These are phyloP conservation scores for Tricholoma saponaceum DNA, from an alignment of 768 basidiomycete species.

Conservation along the genomic window DNA sequence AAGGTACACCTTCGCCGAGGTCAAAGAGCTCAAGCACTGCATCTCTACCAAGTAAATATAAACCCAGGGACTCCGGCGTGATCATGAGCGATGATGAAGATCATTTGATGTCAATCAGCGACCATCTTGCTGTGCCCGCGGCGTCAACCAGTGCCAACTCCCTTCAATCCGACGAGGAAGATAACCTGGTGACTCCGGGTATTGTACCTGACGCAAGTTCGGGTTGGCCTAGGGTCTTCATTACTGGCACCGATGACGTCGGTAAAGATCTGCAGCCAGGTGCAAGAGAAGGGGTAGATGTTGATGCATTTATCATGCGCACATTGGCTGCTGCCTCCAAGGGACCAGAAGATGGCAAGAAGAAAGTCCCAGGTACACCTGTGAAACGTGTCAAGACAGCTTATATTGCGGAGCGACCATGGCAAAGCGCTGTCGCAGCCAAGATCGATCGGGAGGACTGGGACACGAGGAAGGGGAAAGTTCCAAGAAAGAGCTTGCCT, in stretches of 20 bases:
- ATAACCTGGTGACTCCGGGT: slow-evolving; percentile 70
- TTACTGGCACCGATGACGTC: slow-evolving; percentile 39
- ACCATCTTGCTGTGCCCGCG: slow-evolving; percentile 36
- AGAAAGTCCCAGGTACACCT: slow-evolving; percentile 75
- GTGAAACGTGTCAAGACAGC: slow-evolving; percentile 71
- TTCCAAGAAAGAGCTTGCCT: slow-evolving; percentile 69
- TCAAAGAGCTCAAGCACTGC: slow-evolving; percentile 29
- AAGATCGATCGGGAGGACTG: slow-evolving; percentile 59
- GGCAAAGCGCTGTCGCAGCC: slow-evolving; percentile 76
- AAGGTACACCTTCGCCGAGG: slow-evolving; percentile 54
- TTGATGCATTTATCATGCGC: slow-evolving; percentile 71
- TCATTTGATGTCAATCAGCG: slow-evolving; percentile 15
- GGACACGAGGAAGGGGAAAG: slow-evolving; percentile 41
- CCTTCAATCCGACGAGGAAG: slow-evolving; percentile 51
- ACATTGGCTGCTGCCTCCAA: slow-evolving; percentile 60
- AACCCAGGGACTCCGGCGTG: slow-evolving; percentile 65
- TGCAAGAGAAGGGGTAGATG: slow-evolving; percentile 32
- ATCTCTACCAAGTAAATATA: slow-evolving; percentile 62
- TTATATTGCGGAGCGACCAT: slow-evolving; percentile 58
- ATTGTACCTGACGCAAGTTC: slow-evolving; percentile 47
- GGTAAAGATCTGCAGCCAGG: background rate
- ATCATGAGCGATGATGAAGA: slow-evolving; percentile 57
- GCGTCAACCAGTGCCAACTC: slow-evolving; percentile 65
- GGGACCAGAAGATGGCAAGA: slow-evolving; percentile 38
- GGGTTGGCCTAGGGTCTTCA: slow-evolving; percentile 58